phyloP scores from a whole-genome alignment of 805 yeast genomes.

The Zygotorulaspora chibaensis region DNA sequence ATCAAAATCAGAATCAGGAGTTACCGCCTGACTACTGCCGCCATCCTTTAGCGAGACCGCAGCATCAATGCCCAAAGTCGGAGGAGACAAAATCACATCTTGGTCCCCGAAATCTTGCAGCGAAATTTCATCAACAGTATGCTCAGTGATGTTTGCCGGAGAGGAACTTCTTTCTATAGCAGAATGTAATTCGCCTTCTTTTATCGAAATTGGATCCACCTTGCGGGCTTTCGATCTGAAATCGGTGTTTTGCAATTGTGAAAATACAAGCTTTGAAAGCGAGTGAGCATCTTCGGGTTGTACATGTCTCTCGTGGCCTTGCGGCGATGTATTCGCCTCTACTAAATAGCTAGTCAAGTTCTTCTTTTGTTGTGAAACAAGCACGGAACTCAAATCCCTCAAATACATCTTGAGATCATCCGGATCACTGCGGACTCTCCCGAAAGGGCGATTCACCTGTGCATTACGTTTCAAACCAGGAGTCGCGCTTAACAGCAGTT shows the following conservation, averaged over 20 bases:
- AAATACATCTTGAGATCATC: conserved; percentile 20
- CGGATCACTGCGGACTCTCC: conserved; percentile 11
- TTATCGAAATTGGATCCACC: conserved; percentile 14
- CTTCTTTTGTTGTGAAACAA: conserved; percentile 16
- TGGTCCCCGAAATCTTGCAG: too few relatives aligned
- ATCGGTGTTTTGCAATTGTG: conserved; percentile 9
- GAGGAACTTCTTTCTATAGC: background rate
- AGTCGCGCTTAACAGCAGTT: conserved; percentile 18
- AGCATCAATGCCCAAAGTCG: too few relatives aligned
- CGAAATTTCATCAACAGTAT: too few relatives aligned
- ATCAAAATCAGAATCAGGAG: background rate
- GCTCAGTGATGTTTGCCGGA: too few relatives aligned
- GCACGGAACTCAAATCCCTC: conserved; percentile 24
- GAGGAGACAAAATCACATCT: too few relatives aligned
- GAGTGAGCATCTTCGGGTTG: background rate
- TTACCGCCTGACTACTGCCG: too few relatives aligned
- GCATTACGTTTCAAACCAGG: conserved; percentile 20
- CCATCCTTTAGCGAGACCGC: too few relatives aligned
- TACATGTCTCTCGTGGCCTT: background rate
- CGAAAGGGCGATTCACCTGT: conserved; percentile 3
- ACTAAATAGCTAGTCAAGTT: conserved; percentile 8
- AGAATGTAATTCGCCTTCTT: conserved; percentile 3
- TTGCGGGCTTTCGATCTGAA: conserved; percentile 17
- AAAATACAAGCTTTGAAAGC: conserved; percentile 9
- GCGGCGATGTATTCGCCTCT: conserved; percentile 4